These are phyloP conservation scores for Tremellales sp. DNA, from an alignment of 1,284 basidiomycete genomes.

Conservation along the genomic window DNA sequence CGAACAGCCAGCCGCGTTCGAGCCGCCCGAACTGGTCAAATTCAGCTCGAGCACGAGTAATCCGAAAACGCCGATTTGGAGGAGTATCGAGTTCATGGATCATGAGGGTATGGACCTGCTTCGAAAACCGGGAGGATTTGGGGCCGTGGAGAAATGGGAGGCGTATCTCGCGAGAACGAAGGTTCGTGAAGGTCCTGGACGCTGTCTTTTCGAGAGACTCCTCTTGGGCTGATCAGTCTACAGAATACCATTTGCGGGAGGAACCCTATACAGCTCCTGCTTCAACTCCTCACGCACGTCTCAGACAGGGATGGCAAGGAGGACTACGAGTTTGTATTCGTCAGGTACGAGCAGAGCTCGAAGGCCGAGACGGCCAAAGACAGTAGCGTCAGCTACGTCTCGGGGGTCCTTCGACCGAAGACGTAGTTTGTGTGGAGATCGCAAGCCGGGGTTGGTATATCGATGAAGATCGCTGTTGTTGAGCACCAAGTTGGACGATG, in stretches of 20 bases:
- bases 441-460: background rate
- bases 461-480: too few relatives aligned
- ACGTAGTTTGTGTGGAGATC: slow-evolving; percentile 3
- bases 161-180: slow-evolving; percentile 69
- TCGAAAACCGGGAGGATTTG: slow-evolving; percentile 36
- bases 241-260: slow-evolving; percentile 96
- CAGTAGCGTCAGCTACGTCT: slow-evolving; percentile 93
- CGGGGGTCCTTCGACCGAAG: slow-evolving; percentile 52
- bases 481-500: too few relatives aligned
- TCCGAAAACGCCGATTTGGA: slow-evolving; percentile 68
- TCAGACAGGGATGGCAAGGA: background rate
- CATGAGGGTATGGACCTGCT: slow-evolving; percentile 41
- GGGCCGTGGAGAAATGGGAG: slow-evolving; percentile 63
- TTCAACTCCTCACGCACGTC: slow-evolving; percentile 67
- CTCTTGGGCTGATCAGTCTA: background rate
- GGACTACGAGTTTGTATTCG: slow-evolving; percentile 61
- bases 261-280: slow-evolving; percentile 88
- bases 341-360: slow-evolving; percentile 88
- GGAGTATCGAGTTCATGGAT: slow-evolving; percentile 51
- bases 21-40: slow-evolving; percentile 28
- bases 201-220: background rate
- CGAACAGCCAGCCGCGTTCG: slow-evolving; percentile 39
- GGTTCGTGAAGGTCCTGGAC: too few relatives aligned
- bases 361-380: slow-evolving; percentile 64
- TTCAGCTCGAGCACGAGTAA: slow-evolving; percentile 58